phyloP scores from a whole-genome alignment of 2,329 filamentous ascomycete species.

The Chrysoporthe cubensis region DNA sequence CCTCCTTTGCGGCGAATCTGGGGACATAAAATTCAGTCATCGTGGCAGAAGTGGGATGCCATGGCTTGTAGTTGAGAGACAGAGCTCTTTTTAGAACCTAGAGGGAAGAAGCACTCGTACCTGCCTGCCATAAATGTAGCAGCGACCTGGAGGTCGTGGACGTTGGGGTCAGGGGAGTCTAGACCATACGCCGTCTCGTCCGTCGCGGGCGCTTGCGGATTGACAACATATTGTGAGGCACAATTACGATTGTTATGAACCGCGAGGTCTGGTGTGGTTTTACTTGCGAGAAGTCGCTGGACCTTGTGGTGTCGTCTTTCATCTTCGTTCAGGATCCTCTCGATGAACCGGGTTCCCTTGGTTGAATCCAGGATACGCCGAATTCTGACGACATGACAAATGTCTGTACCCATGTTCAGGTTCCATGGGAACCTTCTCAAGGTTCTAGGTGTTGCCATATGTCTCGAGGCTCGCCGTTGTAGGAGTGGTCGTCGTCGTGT shows the following conservation, averaged over 20 bases:
- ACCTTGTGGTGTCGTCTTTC: slow-evolving; percentile 38
- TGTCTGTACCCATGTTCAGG: slow-evolving; percentile 76
- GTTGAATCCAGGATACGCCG: slow-evolving; percentile 55
- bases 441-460: slow-evolving; percentile 20
- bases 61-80: neutral
- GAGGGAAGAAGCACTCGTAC: slow-evolving; percentile 36
- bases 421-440: slow-evolving; percentile 61
- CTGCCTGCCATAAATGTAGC: slow-evolving; percentile 50
- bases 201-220: neutral
- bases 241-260: neutral
- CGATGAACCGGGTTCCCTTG: slow-evolving; percentile 49
- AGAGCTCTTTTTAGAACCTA: neutral
- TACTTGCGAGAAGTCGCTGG: slow-evolving; percentile 9
- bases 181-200: neutral
- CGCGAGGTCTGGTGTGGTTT: neutral
- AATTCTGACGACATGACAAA: slow-evolving; percentile 73
- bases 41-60: neutral
- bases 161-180: slow-evolving; percentile 24
- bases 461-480: neutral
- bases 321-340: slow-evolving; percentile 50
- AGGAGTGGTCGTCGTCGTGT: neutral
- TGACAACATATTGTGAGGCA: neutral
- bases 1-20: slow-evolving; percentile 76
- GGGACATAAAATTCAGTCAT: neutral
- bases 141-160: slow-evolving; percentile 40